Evolutionary conservation across 1,139 yeast genomes (phyloP).

Genomic region (Suhomyces ambrosiae): DNA sequence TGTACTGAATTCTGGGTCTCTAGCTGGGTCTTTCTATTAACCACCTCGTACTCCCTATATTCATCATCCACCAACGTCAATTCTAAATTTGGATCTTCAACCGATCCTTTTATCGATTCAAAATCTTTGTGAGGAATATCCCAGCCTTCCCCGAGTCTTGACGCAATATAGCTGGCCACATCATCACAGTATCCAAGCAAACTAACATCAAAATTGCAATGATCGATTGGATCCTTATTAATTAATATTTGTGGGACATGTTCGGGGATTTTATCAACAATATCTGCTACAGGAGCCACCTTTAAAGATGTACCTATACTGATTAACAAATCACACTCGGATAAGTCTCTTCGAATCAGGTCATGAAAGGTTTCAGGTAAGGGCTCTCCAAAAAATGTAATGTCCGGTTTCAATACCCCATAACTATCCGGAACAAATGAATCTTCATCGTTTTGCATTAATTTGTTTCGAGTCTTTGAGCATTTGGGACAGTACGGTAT

Average conservation of each 20-base stretch:
- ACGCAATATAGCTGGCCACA: constrained; percentile 61
- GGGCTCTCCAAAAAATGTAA: constrained; percentile 91
- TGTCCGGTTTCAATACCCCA: constrained; percentile 95
- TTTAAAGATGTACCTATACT: constrained; percentile 93
- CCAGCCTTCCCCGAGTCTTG: constrained; percentile 58
- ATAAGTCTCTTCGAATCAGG: constrained; percentile 57
- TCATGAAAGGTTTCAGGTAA: constrained; percentile 75
- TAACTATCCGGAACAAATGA: constrained; percentile 44
- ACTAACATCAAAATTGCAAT: constrained; percentile 72
- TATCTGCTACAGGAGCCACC: constrained; percentile 87
- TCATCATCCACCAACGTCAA: constrained; percentile 24
- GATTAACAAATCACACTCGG: constrained; percentile 71
- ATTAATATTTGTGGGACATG: constrained; percentile 82
- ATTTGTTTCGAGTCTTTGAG: constrained; percentile 32
- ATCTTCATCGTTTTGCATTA: constrained; percentile 39
- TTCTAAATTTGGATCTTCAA: constrained; percentile 21
- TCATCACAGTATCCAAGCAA: constrained; percentile 88
- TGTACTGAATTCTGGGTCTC: not conserved
- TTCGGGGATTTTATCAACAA: constrained; percentile 68
- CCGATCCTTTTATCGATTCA: constrained; percentile 21
- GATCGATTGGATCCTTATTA: constrained; percentile 73
- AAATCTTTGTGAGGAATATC: constrained; percentile 55
- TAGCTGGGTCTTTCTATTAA: constrained; percentile 7
- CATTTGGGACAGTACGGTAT: constrained; percentile 79
- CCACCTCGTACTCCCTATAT: constrained; percentile 19